Base-by-base conservation (phyloP, 805 yeast species). In the Wickerhamomyces kurtzmanii region DNA sequence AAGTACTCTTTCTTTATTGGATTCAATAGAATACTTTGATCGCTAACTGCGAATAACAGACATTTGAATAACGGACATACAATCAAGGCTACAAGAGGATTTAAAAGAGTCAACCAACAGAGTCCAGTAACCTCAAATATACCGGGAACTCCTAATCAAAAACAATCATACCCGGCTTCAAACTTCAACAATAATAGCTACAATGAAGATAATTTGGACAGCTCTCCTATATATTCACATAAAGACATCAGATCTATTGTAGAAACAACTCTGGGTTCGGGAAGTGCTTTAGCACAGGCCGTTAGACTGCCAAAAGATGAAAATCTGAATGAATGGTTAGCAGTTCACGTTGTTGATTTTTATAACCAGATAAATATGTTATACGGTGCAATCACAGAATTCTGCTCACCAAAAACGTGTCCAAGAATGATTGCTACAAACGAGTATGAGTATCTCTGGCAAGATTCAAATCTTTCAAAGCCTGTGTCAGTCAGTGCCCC, bases 381-480 rank as follows among this genome's bases (percentile, higher is more conserved):
- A 6, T 89, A 91, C 44, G 96, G 96, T 8, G 75, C 96, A 4
- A 82, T 91, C 38, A 89, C 97, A 1, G 95, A 86, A 56, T 87
- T 91, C 47, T 91, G 99, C 53, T 85, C 96, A 0, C 96, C 97
- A 3, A 54, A 61, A n/a, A 70, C 93, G 3, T 91, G 99, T 51
- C 97, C 98, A 3, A 62, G 91, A 33, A 91, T 91, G 99, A 87
- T 83, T 32, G 99, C 99, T 13, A 89, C 97, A 0, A 91, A 80
- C 36, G 96, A 87, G 58, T 89, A 86, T 49, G 98, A 91, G 54
- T 91, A 91, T 48, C 65, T 91, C 34, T 91, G 99, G 99, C 95
- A 89, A 51, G 94, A 87, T 43, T 65, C 82, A 7, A 62, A 61
- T 38, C 59, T 71, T 23, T 55, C 60, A 32, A 74, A 78, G 35